phyloP scores from a whole-genome alignment of 148 eudicot genomes.

The Amaranthus palmeri region DNA sequence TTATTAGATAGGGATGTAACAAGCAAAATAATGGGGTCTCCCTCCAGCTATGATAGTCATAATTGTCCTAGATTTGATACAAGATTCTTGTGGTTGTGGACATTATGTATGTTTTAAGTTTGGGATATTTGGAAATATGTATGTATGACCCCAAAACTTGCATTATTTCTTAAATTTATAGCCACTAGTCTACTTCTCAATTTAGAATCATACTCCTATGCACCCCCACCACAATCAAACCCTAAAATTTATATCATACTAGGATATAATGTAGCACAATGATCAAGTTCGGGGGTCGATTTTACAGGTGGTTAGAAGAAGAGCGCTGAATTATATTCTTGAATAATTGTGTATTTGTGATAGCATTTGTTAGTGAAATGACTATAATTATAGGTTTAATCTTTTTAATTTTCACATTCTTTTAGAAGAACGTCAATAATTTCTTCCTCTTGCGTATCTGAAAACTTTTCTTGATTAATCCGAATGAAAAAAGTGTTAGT shows the following conservation, averaged over 20 bases:
- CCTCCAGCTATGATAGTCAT: conserved; percentile 18
- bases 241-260: background rate
- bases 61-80: conserved; percentile 23
- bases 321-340: too few species aligned
- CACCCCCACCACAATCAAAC: background rate
- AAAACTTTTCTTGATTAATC: too few species aligned
- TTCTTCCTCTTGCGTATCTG: too few species aligned
- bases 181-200: conserved; percentile 22
- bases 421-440: too few species aligned
- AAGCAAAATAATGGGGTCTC: conserved; percentile 18
- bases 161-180: conserved; percentile 18
- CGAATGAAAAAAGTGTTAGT: too few species aligned
- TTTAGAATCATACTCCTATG: conserved; percentile 2
- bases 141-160: background rate
- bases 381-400: background rate
- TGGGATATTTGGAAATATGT: conserved; percentile 1
- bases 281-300: too few species aligned
- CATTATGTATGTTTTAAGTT: conserved; percentile 22
- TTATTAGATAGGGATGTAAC: conserved; percentile 5
- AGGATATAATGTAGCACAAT: too few species aligned
- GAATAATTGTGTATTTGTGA: too few species aligned
- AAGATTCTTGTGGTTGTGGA: conserved; percentile 33
- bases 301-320: too few species aligned
- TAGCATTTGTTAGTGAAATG: background rate
- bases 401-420: background rate